These are phyloP conservation scores for Microcyclospora tardicrescens DNA, from an alignment of 2,329 filamentous ascomycete genomes.

Conservation along the genomic window DNA sequence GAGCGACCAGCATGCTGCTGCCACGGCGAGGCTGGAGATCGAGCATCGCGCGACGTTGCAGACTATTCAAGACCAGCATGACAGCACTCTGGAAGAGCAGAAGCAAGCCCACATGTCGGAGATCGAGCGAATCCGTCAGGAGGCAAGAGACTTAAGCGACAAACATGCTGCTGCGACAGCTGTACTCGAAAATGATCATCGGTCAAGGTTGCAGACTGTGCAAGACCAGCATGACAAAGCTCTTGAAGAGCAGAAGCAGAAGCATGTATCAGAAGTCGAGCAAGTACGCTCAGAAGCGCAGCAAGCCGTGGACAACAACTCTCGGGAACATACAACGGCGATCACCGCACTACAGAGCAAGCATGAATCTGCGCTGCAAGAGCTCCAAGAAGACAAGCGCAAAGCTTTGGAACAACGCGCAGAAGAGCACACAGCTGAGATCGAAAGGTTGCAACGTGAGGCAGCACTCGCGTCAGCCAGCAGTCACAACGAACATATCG, in stretches of 20 bases:
- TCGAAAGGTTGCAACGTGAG: slow-evolving; percentile 2
- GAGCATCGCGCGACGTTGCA: neutral
- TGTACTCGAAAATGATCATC: neutral
- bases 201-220: neutral
- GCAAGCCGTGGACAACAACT: too few relatives aligned
- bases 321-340: too few relatives aligned
- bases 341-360: too few relatives aligned
- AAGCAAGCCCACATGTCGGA: slow-evolving; percentile 9
- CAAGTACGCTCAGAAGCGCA: too few relatives aligned
- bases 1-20: too few relatives aligned
- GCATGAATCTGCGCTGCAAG: neutral
- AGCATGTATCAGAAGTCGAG: neutral
- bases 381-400: slow-evolving; percentile 1
- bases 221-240: slow-evolving; percentile 1
- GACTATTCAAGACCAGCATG: slow-evolving; percentile 2
- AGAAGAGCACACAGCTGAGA: slow-evolving; percentile 2
- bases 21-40: too few relatives aligned
- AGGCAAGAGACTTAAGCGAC: slow-evolving; percentile 3
- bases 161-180: slow-evolving; percentile 1
- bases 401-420: neutral
- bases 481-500: neutral
- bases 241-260: neutral
- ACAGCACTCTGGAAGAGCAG: slow-evolving; percentile 4
- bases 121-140: neutral
- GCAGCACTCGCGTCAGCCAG: neutral